A percentile compares a stretch with the other conserved stretches of the same genome.
These are phyloP conservation scores for Leishmania tarentolae DNA, from an alignment of 208 protist genomes.

Conservation along the genomic window DNA sequence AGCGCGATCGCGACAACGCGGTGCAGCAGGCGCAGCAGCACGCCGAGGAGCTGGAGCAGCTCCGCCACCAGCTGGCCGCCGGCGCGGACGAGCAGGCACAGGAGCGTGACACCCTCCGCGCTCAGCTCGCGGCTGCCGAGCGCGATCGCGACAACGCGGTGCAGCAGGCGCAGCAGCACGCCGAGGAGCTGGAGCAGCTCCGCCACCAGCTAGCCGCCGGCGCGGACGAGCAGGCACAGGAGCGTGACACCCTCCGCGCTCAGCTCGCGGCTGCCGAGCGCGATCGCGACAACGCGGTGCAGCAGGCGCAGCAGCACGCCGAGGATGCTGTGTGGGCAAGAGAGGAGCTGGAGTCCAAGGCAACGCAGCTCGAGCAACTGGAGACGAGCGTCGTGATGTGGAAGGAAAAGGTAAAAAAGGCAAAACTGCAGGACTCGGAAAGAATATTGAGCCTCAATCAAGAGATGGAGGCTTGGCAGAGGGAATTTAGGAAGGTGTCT, in stretches of 20 bases:
- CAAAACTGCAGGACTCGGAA: neutral
- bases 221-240: conserved; percentile 5
- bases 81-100: conserved; percentile 5
- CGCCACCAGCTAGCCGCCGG: neutral
- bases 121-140: neutral
- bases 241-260: neutral
- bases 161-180: conserved; percentile 2
- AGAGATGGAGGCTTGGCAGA: neutral
- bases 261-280: neutral
- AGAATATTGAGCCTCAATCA: neutral
- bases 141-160: conserved; percentile 1
- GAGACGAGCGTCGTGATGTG: neutral
- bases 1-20: neutral
- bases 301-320: conserved; percentile 1
- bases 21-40: neutral
- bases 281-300: conserved; percentile 1
- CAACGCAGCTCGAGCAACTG: conserved; percentile 4
- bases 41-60: neutral
- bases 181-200: neutral
- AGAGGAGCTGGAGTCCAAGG: neutral
- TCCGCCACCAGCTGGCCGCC: neutral
- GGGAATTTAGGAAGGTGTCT: neutral
- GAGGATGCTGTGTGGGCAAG: neutral
- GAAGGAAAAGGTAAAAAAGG: neutral
- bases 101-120: neutral